Evolutionary conservation across 495 filamentous ascomycete genomes (phyloP), one percentile per base, ranked within the genome.

Genomic region (Chaetomium cochliodes): DNA sequence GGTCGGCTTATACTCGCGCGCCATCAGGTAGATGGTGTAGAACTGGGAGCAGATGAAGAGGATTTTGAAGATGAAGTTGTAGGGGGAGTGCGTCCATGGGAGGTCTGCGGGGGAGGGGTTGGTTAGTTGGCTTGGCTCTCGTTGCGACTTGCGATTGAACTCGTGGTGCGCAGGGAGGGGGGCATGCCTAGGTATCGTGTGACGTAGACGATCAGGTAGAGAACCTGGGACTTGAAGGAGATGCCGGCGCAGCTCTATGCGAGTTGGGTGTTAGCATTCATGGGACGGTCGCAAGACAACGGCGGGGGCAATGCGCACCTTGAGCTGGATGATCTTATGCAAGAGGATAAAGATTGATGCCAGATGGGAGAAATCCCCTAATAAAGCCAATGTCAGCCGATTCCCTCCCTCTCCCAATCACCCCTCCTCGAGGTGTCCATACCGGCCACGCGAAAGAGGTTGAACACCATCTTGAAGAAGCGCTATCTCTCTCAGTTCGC

Each of bases 11-110:
- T 94, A 98, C 68, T 91, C 90, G 73, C 90, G 91, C 49, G 93
- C 87, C 94, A 98, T 98, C 61, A 97, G 85, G 78, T 97, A 97
- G 73, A 98, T 86, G 69, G 90, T 94, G 83, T 97, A 98, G 50
- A 86, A 84, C 57, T 92, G 90, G n/a, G 90, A 87, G 66, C 75
- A 80, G 75, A 98, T 90, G 84, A 98, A 98, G 73, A 97, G 84
- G 71, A 98, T 85, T 79, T 98, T 98, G 84, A 97, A 96, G 68
- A 90, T 82, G 58, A 92, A 88, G 80, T 96, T 96, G 82, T 96
- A 98, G 66, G 88, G 73, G 72, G 88, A 92, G 60, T 85, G 78
- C 61, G 92, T 96, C 86, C 86, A 92, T 74, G 96, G 92, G 55
- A 98, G 84, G 75, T 98, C 91, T 93, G 62, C 15, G 39, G 64